A percentile compares a stretch with the other conserved stretches of the same genome.
Conservation (phyloP, 1,139 yeast genomes). For the Yamadazyma buinensis region DNA sequence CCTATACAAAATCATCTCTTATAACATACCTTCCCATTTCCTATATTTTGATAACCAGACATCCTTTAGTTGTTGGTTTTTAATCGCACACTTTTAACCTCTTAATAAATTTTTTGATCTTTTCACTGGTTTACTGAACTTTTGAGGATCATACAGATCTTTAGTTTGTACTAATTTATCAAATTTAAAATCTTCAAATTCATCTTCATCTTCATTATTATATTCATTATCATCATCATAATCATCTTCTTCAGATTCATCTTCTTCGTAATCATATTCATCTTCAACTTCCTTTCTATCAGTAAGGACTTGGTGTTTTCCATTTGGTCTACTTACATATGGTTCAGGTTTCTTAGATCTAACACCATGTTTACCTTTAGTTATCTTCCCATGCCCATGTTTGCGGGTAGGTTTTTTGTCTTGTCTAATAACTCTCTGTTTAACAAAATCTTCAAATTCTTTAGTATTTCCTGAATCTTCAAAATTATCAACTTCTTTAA, state of each 20-base stretch:
- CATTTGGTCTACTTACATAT: too few species aligned
- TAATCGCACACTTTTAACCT: conserved; percentile 5
- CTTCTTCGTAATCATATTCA: background rate
- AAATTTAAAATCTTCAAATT: conserved; percentile 1
- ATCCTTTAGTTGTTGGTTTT: too few species aligned
- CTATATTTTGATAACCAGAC: conserved; percentile 7
- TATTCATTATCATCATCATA: background rate
- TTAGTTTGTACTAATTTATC: conserved; percentile 2
- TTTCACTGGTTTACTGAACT: conserved; percentile 6
- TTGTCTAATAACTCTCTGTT: too few species aligned
- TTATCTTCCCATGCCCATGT: too few species aligned
- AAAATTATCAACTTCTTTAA: too few species aligned
- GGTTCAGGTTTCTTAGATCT: too few species aligned
- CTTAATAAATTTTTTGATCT: conserved; percentile 9
- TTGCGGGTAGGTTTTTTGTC: too few species aligned
- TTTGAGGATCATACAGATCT: too few species aligned
- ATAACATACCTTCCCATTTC: conserved; percentile 4
- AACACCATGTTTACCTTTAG: too few species aligned
- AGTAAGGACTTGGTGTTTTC: too few species aligned
- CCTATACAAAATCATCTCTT: too few species aligned
- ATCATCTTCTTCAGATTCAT: background rate
- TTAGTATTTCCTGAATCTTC: background rate
- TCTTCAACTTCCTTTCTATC: background rate
- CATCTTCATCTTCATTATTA: background rate
- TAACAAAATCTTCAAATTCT: too few species aligned